Evolutionary conservation across 371 early-diverging fungal genomes (phyloP).

Genomic region (Mortierella sp.): DNA sequence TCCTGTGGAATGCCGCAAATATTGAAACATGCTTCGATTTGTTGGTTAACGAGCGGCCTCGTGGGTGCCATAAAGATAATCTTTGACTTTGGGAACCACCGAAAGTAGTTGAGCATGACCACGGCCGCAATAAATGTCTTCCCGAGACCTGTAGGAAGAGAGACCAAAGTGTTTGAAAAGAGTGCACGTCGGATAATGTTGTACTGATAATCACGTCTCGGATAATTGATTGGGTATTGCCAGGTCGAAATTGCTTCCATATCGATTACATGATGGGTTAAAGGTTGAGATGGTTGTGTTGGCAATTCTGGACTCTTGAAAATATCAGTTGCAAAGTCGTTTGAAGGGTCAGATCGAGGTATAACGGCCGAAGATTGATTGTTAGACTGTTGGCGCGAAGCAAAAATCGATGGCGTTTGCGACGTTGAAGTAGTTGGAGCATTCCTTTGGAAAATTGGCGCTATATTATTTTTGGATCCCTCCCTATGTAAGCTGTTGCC

Average conservation of each 20-base stretch:
- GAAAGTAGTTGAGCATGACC: conserved; percentile 92
- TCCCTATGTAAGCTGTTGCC: conserved; percentile 1
- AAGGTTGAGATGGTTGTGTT: conserved; percentile 6
- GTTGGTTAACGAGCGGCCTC: conserved; percentile 92
- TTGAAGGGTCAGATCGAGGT: conserved; percentile 34
- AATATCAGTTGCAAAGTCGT: conserved; percentile 32
- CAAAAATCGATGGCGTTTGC: background rate
- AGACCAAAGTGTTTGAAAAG: conserved; percentile 89
- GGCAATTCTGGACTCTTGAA: conserved; percentile 18
- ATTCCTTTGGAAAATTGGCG: conserved; percentile 1
- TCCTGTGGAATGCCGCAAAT: conserved; percentile 78
- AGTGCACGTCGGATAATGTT: conserved; percentile 86
- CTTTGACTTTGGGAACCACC: conserved; percentile 94
- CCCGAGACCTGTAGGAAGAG: conserved; percentile 92
- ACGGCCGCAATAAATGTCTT: conserved; percentile 98
- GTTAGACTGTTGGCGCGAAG: background rate
- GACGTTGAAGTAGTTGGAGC: background rate
- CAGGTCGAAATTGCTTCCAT: conserved; percentile 71
- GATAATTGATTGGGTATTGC: conserved; percentile 87
- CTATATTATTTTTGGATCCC: background rate
- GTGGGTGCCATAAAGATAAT: conserved; percentile 96
- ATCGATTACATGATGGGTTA: conserved; percentile 66
- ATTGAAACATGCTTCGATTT: conserved; percentile 87
- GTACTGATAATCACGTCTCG: conserved; percentile 89
- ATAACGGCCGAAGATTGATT: conserved; percentile 3